A percentile compares a stretch with the other conserved stretches of the same genome.
Conservation (phyloP, 345 rosid species). For the Citrus glauca region DNA sequence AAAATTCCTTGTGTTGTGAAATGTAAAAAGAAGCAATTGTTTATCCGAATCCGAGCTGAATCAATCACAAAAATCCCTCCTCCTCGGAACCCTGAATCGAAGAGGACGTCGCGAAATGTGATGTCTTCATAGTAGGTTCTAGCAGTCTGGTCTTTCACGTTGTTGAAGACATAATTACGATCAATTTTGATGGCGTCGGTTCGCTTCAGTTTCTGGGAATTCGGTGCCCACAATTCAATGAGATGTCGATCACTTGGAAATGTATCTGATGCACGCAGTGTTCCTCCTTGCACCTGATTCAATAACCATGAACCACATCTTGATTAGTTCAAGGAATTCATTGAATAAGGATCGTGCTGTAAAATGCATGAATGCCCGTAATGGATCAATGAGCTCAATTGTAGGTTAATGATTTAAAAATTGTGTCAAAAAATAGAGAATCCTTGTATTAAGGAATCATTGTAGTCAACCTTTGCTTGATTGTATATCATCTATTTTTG, state of each 20-base stretch:
- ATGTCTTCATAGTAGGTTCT: slow-evolving; percentile 49
- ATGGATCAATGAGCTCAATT: too few species aligned
- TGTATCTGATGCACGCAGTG: slow-evolving; percentile 50
- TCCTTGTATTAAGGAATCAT: too few species aligned
- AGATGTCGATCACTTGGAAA: slow-evolving; percentile 63
- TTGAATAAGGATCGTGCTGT: too few species aligned
- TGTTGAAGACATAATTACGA: not conserved
- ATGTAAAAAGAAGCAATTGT: slow-evolving; percentile 58
- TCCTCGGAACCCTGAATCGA: slow-evolving; percentile 59
- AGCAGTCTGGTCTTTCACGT: slow-evolving; percentile 13
- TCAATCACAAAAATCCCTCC: slow-evolving; percentile 53
- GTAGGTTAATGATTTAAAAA: too few species aligned
- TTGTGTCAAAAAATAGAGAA: too few species aligned
- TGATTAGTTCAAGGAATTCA: not conserved
- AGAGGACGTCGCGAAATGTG: slow-evolving; percentile 54
- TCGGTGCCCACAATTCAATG: slow-evolving; percentile 47
- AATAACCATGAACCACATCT: not conserved
- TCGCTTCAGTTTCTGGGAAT: slow-evolving; percentile 12
- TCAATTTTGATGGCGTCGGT: not conserved
- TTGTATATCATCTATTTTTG: too few species aligned
- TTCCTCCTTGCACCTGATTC: slow-evolving; percentile 62
- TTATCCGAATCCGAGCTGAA: slow-evolving; percentile 51
- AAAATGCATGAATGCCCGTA: too few species aligned
- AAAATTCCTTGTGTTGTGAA: slow-evolving; percentile 62
- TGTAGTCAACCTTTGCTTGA: too few species aligned